phyloP scores from a whole-genome alignment of 768 basidiomycete species.

The Leccinum longicurvipes region DNA sequence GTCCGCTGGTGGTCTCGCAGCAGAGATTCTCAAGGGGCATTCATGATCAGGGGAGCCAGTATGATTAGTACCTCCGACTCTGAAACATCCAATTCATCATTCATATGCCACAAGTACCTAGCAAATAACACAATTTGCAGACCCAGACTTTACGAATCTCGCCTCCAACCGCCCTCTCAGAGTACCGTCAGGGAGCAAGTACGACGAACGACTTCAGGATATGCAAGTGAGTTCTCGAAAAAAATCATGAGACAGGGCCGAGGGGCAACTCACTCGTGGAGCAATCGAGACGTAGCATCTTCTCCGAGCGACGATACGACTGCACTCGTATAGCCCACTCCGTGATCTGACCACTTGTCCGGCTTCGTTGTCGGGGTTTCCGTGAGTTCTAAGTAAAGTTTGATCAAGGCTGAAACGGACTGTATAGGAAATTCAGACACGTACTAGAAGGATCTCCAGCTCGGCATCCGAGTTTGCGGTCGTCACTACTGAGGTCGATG shows the following conservation, averaged over 20 bases:
- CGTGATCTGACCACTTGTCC: slow-evolving; percentile 15
- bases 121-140: slow-evolving; percentile 14
- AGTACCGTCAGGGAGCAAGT: slow-evolving; percentile 17
- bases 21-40: no score
- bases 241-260: not conserved
- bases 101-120: no score
- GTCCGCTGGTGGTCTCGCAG: no score
- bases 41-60: no score
- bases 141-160: slow-evolving; percentile 6
- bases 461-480: slow-evolving; percentile 16
- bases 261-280: slow-evolving; percentile 7
- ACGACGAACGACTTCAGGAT: slow-evolving; percentile 9
- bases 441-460: slow-evolving; percentile 2
- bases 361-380: slow-evolving; percentile 10
- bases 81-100: no score
- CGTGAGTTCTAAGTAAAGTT: not conserved
- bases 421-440: not conserved
- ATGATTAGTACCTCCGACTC: no score
- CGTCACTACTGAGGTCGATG: slow-evolving; percentile 5
- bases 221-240: not conserved
- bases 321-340: slow-evolving; percentile 11
- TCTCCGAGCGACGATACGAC: slow-evolving; percentile 5
- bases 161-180: slow-evolving; percentile 17
- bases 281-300: not conserved
- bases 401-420: not conserved